Base-by-base conservation (phyloP, 164 flowering plant genomes). In the Kingdonia uniflora region DNA sequence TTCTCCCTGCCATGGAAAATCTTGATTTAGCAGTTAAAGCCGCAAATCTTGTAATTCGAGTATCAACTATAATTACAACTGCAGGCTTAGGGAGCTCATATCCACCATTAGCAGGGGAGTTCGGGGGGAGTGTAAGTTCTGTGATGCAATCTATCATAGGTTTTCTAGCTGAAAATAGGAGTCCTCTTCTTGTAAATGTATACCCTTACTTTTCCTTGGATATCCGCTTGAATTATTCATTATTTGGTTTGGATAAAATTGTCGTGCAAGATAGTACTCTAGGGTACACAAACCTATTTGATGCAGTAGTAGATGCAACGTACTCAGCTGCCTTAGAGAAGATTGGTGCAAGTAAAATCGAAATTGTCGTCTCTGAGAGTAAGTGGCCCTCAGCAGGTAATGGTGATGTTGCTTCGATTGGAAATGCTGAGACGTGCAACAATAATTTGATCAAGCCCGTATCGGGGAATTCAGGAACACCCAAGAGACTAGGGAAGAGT, bases 11-110 rank as follows among this genome's bases (percentile, higher is more conserved):
- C n/a, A n/a, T n/a, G n/a, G n/a, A n/a, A n/a, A n/a, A n/a, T n/a
- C n/a, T n/a, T n/a, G n/a, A n/a, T n/a, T n/a, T n/a, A n/a, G n/a
- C n/a, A n/a, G n/a, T n/a, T 33, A 23, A 38, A 65, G 1, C 51
- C 51, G 1, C 51, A 24, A 0, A 70, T 68, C 21, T 62, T 72
- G 68, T 20, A 1, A 56, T 54, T 13, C 63, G 52, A 0, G 66
- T 62, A 3, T 57, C 41, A 14, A 57, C 70, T 0, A 39, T 51
- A 0, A 56, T 67, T 21, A 16, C 52, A 1, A 26, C 20, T 15
- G 37, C 13, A 1, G 49, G 54, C 1, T 29, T 67, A 1, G 63
- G 44, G 13, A 25, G 0, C 1, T 57, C 66, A 1, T 67, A 37
- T 22, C 63, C 70, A 11, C 66, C 71, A 14, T 57, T 66, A 0